Evolutionary conservation across 2,329 filamentous ascomycete species (phyloP), one percentile per base, ranked within the genome.

Genomic region (Pestalotiopsis sp.): DNA sequence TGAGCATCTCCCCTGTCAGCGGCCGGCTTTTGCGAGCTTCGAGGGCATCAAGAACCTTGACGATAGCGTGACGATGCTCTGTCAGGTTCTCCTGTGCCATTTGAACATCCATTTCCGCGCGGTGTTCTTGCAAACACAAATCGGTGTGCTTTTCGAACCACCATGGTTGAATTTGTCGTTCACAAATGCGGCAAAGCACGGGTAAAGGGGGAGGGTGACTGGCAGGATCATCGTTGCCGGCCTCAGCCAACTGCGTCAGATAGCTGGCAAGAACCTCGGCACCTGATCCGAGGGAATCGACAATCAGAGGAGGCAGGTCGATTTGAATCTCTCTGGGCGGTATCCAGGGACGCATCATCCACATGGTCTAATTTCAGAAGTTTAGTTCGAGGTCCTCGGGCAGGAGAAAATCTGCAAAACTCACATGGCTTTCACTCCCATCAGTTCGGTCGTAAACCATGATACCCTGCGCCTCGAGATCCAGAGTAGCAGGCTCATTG

Each of bases 71-170:
- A 5, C 96, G 92, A 80, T 99, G 96, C 77, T 99, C 96, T 6
- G 91, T 92, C 63, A 99, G 84, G 71, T 90, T 94, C 77, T 99
- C 96, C 77, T 99, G 96, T 5, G 95, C 90, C 85, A 98, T 92
- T 78, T 99, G 95, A 3, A 99, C 94, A 75, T 98, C 95, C 93
- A 98, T 97, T 79, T 99, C 96, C 0, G 96, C 95, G 65, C 93
- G 91, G 77, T 99, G 96, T 78, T 99, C 96, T 78, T 98, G 95
- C 67, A 98, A 85, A 77, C 96, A 99, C 23, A 98, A 84, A 75
- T 99, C 97, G 1, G 95, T 97, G 79, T 99, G 96, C 80, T 98
- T 99, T 81, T 99, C 96, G 75, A 99, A 99, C 97, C 96, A 99
- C 96, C 96, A 99, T 0, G 95, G 94, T 4, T 94, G 94, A 70